Conservation (phyloP, 2,329 filamentous ascomycete genomes). For the Dactylellina cionopaga region DNA sequence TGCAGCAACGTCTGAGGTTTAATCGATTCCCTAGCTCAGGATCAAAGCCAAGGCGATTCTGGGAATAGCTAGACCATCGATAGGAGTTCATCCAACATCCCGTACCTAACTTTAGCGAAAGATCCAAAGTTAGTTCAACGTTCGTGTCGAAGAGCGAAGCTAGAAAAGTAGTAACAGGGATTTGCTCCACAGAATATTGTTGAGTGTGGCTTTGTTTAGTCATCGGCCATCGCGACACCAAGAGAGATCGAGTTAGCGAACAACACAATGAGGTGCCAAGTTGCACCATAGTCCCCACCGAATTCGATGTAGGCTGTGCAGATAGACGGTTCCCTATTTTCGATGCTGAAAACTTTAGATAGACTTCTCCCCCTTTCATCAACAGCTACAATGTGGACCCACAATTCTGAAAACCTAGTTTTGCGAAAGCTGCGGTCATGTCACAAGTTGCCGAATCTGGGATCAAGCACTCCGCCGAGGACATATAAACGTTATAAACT, state of each 20-base stretch:
- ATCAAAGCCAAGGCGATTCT: too few species aligned
- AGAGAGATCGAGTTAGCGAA: too few species aligned
- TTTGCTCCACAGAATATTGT: neutral
- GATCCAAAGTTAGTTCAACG: neutral
- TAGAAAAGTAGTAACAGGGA: slow-evolving; percentile 4
- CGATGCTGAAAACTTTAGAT: slow-evolving; percentile 10
- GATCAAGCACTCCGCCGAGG: neutral
- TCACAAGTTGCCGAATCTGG: slow-evolving; percentile 9
- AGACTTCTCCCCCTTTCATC: slow-evolving; percentile 12
- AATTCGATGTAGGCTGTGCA: slow-evolving; percentile 24
- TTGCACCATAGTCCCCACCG: neutral
- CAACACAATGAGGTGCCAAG: slow-evolving; percentile 23
- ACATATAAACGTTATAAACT: slow-evolving; percentile 3
- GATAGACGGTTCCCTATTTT: slow-evolving; percentile 27
- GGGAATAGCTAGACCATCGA: neutral
- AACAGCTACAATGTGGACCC: neutral
- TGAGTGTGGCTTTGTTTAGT: slow-evolving; percentile 42
- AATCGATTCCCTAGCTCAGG: too few species aligned
- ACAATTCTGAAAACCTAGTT: neutral
- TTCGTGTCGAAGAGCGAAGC: slow-evolving; percentile 25
- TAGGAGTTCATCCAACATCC: slow-evolving; percentile 6
- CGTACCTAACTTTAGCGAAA: slow-evolving; percentile 51
- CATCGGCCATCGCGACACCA: slow-evolving; percentile 33
- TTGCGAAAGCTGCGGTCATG: slow-evolving; percentile 33
- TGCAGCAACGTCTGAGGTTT: slow-evolving; percentile 13